These are phyloP conservation scores for Physaria fendleri DNA, from an alignment of 345 rosid species.

Conservation along the genomic window DNA sequence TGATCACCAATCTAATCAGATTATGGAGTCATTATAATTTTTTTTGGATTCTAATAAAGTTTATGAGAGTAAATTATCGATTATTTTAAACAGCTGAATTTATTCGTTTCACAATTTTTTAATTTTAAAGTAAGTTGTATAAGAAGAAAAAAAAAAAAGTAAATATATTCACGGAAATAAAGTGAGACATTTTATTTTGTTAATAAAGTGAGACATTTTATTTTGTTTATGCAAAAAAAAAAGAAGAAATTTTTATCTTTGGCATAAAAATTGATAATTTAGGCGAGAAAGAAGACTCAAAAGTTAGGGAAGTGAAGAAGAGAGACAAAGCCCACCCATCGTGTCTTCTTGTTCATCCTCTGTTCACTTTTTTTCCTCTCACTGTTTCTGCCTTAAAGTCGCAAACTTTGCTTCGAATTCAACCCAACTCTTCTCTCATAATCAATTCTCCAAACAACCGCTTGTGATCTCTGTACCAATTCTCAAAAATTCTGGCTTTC, in stretches of 20 bases:
- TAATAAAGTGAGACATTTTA: conserved; percentile 11
- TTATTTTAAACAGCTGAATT: not conserved
- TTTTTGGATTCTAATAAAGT: not conserved
- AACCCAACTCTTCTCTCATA: conserved; percentile 15
- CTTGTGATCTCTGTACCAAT: not conserved
- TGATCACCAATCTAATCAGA: not conserved
- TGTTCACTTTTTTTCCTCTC: conserved; percentile 24
- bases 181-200: too few species aligned
- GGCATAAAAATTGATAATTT: conserved; percentile 18
- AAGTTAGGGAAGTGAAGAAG: conserved; percentile 8
- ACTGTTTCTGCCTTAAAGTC: conserved; percentile 36
- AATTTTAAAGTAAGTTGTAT: too few species aligned
- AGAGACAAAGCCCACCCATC: conserved; percentile 32
- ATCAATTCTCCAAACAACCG: conserved; percentile 9
- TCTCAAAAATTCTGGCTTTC: conserved; percentile 6
- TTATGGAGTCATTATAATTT: not conserved
- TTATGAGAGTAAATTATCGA: not conserved
- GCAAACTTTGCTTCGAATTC: conserved; percentile 33
- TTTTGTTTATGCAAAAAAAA: not conserved
- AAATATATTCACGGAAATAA: conserved; percentile 18
- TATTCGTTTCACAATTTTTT: not conserved
- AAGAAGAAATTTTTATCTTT: not conserved
- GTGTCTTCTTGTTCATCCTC: conserved; percentile 36
- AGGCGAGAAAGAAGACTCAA: conserved; percentile 1
- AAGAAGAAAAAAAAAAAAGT: not conserved